Base-by-base conservation (phyloP, 306 rosid genomes). In the Ceratonia siliqua region DNA sequence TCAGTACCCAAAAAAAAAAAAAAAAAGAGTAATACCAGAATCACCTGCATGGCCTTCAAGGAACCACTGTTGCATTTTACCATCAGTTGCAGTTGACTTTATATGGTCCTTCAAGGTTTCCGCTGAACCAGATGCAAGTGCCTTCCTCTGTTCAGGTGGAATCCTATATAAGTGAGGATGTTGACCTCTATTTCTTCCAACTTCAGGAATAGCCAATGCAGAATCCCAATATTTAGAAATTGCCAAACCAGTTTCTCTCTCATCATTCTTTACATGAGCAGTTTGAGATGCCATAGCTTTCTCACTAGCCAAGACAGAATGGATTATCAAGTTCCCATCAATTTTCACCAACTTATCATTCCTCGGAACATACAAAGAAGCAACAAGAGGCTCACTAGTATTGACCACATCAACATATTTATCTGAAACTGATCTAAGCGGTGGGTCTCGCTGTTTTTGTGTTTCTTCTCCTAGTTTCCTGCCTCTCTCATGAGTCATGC, bases 21-120 rank as follows among this genome's bases (percentile, higher is more conserved):
- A 42, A 41, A 41, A 62, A 21, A 43, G 2, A 28, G 77, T 62
- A 35, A 36, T 62, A 33, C 32, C 49, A 48, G 25, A 36, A 66
- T 83, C 80, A 93, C 98, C 98, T 82, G 96, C 97, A 81, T 90
- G 82, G 7, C 98, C 99, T 86, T 95, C 99, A n/a, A 87, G 94
- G 81, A 95, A 95, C 99, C 98, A 92, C 87, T 92, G 98, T 56
- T 90, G 98, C 75, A 90, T 89, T 78, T 81, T 89, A 65, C 99
- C 97, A 87, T 95, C 92, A 74, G 87, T 82, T n/a, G 88, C 77
- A 22, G 86, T 73, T 70, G 96, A 82, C 79, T 87, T 88, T 72
- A 79, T 64, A 58, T 72, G 89, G 83, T 86, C 86, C 82, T 83
- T 89, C 79, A 74, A 78, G 67, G 77, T 76, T 61, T 87, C 85